Evolutionary conservation across 2,329 filamentous ascomycete genomes (phyloP), one percentile per base, ranked within the genome.

Genomic region (Plectosphaerella sp.): DNA sequence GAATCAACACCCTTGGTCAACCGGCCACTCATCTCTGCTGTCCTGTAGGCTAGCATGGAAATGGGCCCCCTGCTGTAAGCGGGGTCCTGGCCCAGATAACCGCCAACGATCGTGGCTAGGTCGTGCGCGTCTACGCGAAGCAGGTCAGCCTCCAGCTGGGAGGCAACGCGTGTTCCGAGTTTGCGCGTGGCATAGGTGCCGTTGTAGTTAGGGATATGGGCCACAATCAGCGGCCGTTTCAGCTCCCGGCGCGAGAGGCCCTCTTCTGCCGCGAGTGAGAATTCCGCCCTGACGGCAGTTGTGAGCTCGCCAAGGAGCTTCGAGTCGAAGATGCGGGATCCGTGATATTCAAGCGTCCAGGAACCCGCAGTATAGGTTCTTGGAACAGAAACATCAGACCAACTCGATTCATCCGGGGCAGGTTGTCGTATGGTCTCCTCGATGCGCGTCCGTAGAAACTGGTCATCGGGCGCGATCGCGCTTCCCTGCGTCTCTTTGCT

Each of bases 121-220:
- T 88, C 86, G 56, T 85, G 80, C 1, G 89, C 83, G 61, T 86
- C 81, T 11, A 95, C 64, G 18, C 81, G 78, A 33, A 94, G 70
- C 3, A 93, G 62, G 58, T 93, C 84, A 3, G 88, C 86, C 7
- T 71, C 72, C 6, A 88, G 71, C 35, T 83, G 76, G 12, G 72
- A 71, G 1, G 88, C 87, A 43, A 87, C 71, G 48, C 82, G 77
- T 54, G 82, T 76, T 2, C 92, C 79, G n/a, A 89, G 36, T 45
- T 55, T 62, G 22, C 53, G 57, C 5, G 54, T 45, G 18, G 52
- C 46, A 16, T 45, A 48, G 15, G 47, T 47, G 5, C 67, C 67
- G 47, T 62, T 63, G 52, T 65, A 61, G 53, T 72, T 70, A 50
- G 70, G 55, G 5, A 72, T 60, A 14, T 66, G 59, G 33, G 72